Conservation (phyloP, 75 land plant species). For the Isoetes taiwanensis region DNA sequence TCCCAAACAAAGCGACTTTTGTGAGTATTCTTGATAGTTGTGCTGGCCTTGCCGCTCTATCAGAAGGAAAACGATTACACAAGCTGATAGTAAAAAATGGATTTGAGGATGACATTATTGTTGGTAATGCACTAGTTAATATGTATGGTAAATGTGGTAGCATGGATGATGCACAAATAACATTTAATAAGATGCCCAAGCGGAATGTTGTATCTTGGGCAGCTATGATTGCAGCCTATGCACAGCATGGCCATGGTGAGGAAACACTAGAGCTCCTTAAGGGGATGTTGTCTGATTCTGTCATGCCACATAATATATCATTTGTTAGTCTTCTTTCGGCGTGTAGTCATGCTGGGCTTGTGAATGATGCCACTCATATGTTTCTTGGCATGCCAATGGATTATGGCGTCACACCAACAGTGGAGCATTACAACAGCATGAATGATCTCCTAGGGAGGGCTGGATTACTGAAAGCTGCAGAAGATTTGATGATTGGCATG, state of each 20-base stretch:
- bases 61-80: background rate
- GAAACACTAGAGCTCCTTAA: background rate
- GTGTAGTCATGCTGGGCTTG: constrained; percentile 2
- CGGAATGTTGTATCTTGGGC: background rate
- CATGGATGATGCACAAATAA: background rate
- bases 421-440: no score
- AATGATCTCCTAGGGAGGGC: no score
- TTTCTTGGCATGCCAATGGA: no score
- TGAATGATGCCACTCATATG: no score
- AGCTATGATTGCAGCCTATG: background rate
- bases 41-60: background rate
- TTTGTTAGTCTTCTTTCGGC: background rate
- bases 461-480: no score
- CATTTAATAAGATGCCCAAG: background rate
- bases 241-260: background rate
- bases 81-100: background rate
- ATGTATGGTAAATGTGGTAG: background rate
- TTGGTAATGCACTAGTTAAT: background rate
- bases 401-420: no score
- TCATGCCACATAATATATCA: background rate
- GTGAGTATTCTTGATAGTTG: no score
- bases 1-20: no score
- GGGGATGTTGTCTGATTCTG: background rate
- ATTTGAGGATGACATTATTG: background rate
- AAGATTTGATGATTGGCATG: no score